Evolutionary conservation across 1,139 yeast genomes (phyloP).

Genomic region (Geotrichum aggregatum): DNA sequence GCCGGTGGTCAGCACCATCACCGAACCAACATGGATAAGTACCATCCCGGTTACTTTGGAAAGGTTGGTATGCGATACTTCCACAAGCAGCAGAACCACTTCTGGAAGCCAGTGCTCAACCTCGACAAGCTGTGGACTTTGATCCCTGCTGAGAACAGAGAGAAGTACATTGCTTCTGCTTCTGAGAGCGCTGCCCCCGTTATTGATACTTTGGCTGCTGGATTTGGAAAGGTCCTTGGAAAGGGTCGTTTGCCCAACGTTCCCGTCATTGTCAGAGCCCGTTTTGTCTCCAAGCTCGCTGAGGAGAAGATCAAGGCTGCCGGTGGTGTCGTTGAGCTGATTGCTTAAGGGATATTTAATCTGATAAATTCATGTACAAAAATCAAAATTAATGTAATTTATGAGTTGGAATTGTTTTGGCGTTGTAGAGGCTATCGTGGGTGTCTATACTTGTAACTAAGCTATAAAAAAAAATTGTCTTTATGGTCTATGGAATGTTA

Average conservation of each 20-base stretch:
- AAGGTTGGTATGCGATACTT: conserved; percentile 99
- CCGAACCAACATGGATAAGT: conserved; percentile 96
- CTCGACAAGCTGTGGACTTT: conserved; percentile 98
- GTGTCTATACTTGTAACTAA: no score
- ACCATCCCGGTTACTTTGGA: conserved; percentile 99
- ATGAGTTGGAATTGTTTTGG: conserved; percentile 9
- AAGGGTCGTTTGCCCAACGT: conserved; percentile 97
- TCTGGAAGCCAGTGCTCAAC: conserved; percentile 98
- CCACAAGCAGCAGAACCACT: conserved; percentile 95
- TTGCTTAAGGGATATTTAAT: conserved; percentile 61
- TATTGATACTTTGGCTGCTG: conserved; percentile 98
- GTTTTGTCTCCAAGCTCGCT: conserved; percentile 98
- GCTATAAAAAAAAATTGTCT: no score
- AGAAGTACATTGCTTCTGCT: conserved; percentile 83
- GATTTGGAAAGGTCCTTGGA: conserved; percentile 99
- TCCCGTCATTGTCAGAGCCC: conserved; percentile 98
- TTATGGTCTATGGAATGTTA: no score
- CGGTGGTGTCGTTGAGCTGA: conserved; percentile 99
- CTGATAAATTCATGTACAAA: conserved; percentile 4
- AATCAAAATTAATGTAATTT: conserved; percentile 16
- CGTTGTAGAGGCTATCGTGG: no score
- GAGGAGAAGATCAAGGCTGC: conserved; percentile 99
- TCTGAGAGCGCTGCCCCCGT: conserved; percentile 94
- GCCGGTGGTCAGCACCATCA: conserved; percentile 99
- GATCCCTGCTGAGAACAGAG: conserved; percentile 92